A percentile compares a stretch with the other conserved stretches of the same genome.
Conservation (phyloP, 257 asterid genomes). For the Prunella vulgaris region DNA sequence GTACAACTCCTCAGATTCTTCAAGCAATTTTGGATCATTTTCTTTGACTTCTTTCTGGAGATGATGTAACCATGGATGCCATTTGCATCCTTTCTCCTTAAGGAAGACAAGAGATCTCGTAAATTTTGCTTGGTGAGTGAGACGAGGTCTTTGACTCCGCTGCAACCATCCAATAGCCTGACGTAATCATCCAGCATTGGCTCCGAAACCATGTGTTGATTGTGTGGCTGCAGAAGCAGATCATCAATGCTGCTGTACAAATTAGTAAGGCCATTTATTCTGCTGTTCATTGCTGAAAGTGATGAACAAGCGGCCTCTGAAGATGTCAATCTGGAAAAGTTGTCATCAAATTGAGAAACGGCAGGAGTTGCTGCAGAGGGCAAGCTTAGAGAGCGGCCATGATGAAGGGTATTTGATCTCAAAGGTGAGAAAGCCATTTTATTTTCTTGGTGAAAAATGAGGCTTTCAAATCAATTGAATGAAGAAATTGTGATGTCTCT, state of each 20-base stretch:
- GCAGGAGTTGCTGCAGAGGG: slow-evolving; percentile 22
- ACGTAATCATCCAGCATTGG: slow-evolving; percentile 21
- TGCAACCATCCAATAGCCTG: slow-evolving; percentile 29
- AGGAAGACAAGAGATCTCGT: slow-evolving; percentile 30
- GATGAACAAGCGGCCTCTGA: slow-evolving; percentile 21
- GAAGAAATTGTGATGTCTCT: slow-evolving; percentile 11
- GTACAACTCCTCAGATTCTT: slow-evolving; percentile 19
- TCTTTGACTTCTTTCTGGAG: slow-evolving; percentile 23
- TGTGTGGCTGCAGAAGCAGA: slow-evolving; percentile 20
- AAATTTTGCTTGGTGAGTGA: slow-evolving; percentile 14
- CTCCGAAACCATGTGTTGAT: slow-evolving; percentile 25
- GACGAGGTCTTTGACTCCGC: slow-evolving; percentile 24
- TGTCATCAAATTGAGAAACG: slow-evolving; percentile 27
- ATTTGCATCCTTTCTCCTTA: slow-evolving; percentile 22
- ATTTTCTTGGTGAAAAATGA: not conserved
- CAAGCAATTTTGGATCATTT: slow-evolving; percentile 27
- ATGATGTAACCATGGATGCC: slow-evolving; percentile 21
- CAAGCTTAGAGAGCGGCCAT: slow-evolving; percentile 42
- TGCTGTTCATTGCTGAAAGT: slow-evolving; percentile 12
- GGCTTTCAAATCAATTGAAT: not conserved
- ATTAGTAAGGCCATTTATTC: slow-evolving; percentile 18
- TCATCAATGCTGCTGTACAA: slow-evolving; percentile 27
- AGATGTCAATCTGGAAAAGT: slow-evolving; percentile 22
- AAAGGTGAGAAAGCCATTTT: slow-evolving; percentile 41
- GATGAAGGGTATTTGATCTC: slow-evolving; percentile 34